These are phyloP conservation scores for Glebionis coronaria DNA, from an alignment of 129 eudicot genomes.

Conservation along the genomic window DNA sequence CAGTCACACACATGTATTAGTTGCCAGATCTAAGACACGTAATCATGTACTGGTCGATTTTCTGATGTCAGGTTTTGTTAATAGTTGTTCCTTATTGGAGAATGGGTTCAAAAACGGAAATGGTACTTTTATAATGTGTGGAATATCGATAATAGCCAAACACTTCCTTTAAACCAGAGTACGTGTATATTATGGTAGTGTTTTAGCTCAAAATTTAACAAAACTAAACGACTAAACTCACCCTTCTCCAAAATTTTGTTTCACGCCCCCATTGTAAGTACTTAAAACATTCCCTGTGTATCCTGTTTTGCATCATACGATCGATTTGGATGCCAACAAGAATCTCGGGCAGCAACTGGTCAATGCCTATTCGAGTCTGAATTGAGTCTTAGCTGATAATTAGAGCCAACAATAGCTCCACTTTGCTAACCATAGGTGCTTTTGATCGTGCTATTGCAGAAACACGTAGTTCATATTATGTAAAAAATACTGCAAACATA, in stretches of 20 bases:
- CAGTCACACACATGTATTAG: too few species aligned
- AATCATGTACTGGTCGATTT: too few species aligned
- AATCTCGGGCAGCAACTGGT: not conserved
- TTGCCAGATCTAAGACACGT: too few species aligned
- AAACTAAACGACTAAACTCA: not conserved
- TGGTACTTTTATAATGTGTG: not conserved
- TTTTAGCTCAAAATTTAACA: not conserved
- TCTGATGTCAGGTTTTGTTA: not conserved
- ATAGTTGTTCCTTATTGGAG: not conserved
- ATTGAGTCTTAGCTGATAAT: not conserved
- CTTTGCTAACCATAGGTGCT: not conserved
- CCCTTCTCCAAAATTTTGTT: not conserved
- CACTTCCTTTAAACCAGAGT: not conserved
- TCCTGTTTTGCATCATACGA: not conserved
- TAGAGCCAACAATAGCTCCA: not conserved
- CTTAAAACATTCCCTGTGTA: not conserved
- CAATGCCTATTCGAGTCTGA: not conserved
- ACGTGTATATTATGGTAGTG: constrained; percentile 1
- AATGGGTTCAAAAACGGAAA: not conserved
- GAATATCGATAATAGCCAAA: not conserved
- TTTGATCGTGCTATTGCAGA: not conserved
- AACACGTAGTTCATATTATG: constrained; percentile 7
- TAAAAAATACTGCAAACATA: not conserved
- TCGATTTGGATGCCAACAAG: not conserved
- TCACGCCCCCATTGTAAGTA: not conserved